Base-by-base conservation (phyloP, 179 eudicot species). In the Drosera spatulata region DNA sequence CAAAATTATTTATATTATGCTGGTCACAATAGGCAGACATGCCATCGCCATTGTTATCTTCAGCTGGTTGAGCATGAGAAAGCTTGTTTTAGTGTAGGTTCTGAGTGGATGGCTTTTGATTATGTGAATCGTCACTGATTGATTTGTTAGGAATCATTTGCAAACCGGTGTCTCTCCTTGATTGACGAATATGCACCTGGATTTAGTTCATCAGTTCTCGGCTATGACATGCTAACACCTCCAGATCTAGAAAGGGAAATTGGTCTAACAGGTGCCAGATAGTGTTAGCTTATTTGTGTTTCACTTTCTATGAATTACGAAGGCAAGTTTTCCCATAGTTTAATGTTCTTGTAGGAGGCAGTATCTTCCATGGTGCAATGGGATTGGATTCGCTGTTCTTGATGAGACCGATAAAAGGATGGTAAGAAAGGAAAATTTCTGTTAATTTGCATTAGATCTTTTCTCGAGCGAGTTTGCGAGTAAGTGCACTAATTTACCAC, bases 321-420 rank as follows among this genome's bases (percentile, higher is more conserved):
- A n/a, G n/a, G n/a, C n/a, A n/a, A n/a, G n/a, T n/a, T n/a, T n/a
- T n/a, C 12, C n/a, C 52, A 49, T 49, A 40, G 10, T 5, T 10
- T 6, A 4, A 33, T 1, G 49, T 48, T 66, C 75, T 69, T 59
- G 10, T 71, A 94, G 99, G 99, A 49, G 99, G 99, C 11, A 94
- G 90, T 64, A 85, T 94, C 58, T 94, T 94, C 68, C 99, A 94
- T 61, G 99, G 99, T 59, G 91, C 99, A 44, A 94, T 94, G 99
- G 83, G 95, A 66, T 77, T 94, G 53, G 97, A 94, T 71, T 90
- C 97, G 49, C 82, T 94, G 59, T 94, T 94, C 70, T 76, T 94
- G 49, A 85, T 94, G 99, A 76, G 99, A 63, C 99, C 99, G 14
- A 66, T 85, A 7, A 94, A 94, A 76, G 91, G 97, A 87, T 93